Evolutionary conservation across 164 flowering plant species (phyloP).

Genomic region (Vitis rotundifolia): DNA sequence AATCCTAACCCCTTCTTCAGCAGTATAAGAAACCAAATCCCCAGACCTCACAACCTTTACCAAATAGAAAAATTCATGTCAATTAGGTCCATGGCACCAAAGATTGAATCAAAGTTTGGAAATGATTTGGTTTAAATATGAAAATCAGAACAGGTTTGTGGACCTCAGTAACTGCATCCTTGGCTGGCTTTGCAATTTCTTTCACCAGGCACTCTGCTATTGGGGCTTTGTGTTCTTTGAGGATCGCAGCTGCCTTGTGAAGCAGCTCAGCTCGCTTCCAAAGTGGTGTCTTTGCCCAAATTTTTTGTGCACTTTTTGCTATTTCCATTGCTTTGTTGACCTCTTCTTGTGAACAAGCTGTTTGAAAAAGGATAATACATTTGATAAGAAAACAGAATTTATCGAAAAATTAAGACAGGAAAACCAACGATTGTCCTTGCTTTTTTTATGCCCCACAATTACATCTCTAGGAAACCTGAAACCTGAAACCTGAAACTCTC

Average conservation of each 20-base stretch:
- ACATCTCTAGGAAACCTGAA: background rate
- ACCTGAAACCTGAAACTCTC: too few relatives aligned
- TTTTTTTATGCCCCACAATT: background rate
- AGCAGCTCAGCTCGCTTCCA: slow-evolving; percentile 99
- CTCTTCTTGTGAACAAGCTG: slow-evolving; percentile 97
- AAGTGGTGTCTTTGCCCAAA: slow-evolving; percentile 93
- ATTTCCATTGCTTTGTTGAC: slow-evolving; percentile 88
- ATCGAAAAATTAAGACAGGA: background rate
- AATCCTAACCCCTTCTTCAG: slow-evolving; percentile 97
- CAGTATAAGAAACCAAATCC: slow-evolving; percentile 84
- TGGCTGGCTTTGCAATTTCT: slow-evolving; percentile 97
- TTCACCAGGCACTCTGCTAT: slow-evolving; percentile 94
- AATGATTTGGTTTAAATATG: background rate
- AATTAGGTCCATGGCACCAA: background rate
- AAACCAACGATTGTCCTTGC: background rate
- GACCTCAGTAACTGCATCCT: slow-evolving; percentile 97
- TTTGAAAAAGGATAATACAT: background rate
- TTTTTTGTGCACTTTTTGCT: slow-evolving; percentile 78
- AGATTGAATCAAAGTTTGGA: background rate
- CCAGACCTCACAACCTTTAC: slow-evolving; percentile 96
- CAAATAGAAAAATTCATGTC: background rate
- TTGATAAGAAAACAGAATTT: background rate
- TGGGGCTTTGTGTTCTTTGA: slow-evolving; percentile 85
- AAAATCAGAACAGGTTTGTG: background rate
- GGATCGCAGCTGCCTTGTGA: slow-evolving; percentile 92